These are phyloP conservation scores for Nitzschia palea DNA, from an alignment of 108 stramenopile genomes.

Conservation along the genomic window DNA sequence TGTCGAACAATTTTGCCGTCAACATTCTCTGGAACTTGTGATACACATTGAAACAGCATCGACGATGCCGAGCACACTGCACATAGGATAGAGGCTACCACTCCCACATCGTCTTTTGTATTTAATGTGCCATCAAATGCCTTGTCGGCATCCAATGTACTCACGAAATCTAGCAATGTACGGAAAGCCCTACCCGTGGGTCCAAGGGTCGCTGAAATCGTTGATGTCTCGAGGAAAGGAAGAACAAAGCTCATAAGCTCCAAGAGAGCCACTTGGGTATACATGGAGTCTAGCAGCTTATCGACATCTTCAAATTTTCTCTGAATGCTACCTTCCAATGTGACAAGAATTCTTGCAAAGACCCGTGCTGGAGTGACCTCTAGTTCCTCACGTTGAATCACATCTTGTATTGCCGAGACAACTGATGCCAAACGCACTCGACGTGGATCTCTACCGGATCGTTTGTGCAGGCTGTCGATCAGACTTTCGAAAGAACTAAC, in stretches of 20 bases:
- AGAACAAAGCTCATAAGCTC: conserved; percentile 50
- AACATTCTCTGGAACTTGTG: background rate
- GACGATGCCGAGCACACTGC: conserved; percentile 34
- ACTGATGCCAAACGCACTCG: conserved; percentile 45
- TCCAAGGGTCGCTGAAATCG: conserved; percentile 48
- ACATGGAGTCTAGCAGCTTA: conserved; percentile 26
- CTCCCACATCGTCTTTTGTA: conserved; percentile 43
- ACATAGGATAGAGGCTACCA: conserved; percentile 26
- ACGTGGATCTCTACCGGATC: conserved; percentile 37
- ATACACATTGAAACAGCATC: conserved; percentile 21
- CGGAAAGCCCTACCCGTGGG: conserved; percentile 50
- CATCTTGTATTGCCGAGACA: conserved; percentile 41
- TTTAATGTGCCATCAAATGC: conserved; percentile 13
- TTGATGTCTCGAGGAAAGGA: conserved; percentile 46
- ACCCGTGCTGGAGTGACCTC: conserved; percentile 33
- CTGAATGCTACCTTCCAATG: conserved; percentile 54
- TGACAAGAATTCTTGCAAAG: conserved; percentile 40
- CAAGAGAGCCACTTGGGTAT: conserved; percentile 59
- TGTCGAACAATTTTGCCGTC: conserved; percentile 20
- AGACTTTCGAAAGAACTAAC: background rate
- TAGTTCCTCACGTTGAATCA: conserved; percentile 15
- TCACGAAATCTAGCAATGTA: conserved; percentile 43
- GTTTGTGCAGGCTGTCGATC: background rate
- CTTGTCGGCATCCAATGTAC: conserved; percentile 31
- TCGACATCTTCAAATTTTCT: background rate